Evolutionary conservation across 1,139 yeast genomes (phyloP).

Genomic region (Debaryomyces fabryi): DNA sequence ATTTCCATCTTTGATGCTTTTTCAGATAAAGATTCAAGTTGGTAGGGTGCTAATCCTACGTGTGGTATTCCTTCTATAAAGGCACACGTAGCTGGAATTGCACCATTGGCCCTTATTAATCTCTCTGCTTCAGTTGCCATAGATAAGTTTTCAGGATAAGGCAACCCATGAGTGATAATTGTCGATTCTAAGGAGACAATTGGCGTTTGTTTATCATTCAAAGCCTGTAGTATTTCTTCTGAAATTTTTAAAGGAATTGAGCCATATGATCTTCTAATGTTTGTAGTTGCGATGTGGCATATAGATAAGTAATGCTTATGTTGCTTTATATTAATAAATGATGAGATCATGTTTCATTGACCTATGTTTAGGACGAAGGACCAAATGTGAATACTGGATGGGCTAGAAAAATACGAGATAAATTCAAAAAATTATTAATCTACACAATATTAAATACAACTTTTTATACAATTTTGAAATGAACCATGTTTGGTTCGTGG

Average conservation of each 20-base stretch:
- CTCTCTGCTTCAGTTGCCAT: constrained; percentile 75
- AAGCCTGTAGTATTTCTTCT: constrained; percentile 65
- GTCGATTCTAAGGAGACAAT: constrained; percentile 85
- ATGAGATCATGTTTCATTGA: background rate
- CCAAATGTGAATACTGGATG: background rate
- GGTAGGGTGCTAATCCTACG: constrained; percentile 59
- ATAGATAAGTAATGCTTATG: background rate
- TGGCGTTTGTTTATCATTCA: constrained; percentile 52
- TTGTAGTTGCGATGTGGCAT: background rate
- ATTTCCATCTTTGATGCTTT: constrained; percentile 30
- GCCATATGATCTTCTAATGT: background rate
- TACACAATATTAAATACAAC: background rate
- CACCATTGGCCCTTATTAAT: constrained; percentile 63
- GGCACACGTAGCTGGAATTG: constrained; percentile 85
- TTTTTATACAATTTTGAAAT: background rate
- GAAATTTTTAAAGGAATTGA: constrained; percentile 37
- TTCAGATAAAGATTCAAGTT: constrained; percentile 56
- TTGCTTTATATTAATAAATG: background rate
- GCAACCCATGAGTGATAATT: constrained; percentile 88
- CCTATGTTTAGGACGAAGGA: background rate
- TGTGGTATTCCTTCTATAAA: constrained; percentile 70
- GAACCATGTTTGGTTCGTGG: background rate
- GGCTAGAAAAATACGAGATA: background rate
- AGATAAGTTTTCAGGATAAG: constrained; percentile 71
- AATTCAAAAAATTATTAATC: background rate